These are phyloP conservation scores for Vigna radiata DNA, from an alignment of 306 rosid species.

Conservation along the genomic window DNA sequence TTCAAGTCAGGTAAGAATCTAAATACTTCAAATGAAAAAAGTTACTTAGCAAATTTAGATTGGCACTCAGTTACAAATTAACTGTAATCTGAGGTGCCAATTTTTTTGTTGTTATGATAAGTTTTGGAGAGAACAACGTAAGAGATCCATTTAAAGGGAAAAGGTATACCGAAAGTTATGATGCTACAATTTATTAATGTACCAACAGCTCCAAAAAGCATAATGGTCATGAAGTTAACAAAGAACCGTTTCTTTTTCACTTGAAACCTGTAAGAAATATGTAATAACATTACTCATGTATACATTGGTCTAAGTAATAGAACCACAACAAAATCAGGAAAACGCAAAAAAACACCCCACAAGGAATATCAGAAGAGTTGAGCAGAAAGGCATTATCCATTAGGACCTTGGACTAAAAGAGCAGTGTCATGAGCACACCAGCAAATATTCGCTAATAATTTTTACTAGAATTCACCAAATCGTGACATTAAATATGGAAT, in stretches of 20 bases:
- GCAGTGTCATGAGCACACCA: not conserved
- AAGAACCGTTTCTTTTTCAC: slow-evolving; percentile 99
- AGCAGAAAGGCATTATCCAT: not conserved
- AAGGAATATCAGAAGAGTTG: not conserved
- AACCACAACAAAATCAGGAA: not conserved
- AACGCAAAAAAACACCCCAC: not conserved
- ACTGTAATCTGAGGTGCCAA: not conserved
- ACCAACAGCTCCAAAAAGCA: slow-evolving; percentile 91
- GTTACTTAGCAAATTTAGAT: slow-evolving; percentile 17
- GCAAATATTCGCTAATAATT: not conserved
- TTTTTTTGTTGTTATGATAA: not conserved
- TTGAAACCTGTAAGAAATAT: slow-evolving; percentile 77
- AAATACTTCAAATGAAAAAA: not conserved
- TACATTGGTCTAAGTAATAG: not conserved
- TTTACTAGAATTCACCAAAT: not conserved
- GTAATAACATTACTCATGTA: not conserved
- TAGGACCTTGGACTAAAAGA: not conserved
- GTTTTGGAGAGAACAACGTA: not conserved
- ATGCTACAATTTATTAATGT: slow-evolving; percentile 78
- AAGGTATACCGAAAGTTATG: slow-evolving; percentile 76
- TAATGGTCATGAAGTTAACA: slow-evolving; percentile 80
- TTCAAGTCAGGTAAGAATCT: slow-evolving; percentile 44
- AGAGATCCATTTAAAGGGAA: slow-evolving; percentile 23
- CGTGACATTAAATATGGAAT: not conserved
- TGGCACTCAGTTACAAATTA: slow-evolving; percentile 9